A percentile compares a stretch with the other conserved stretches of the same genome.
Conservation (phyloP, 805 yeast genomes). For the Nakazawaea ishiwadae region DNA sequence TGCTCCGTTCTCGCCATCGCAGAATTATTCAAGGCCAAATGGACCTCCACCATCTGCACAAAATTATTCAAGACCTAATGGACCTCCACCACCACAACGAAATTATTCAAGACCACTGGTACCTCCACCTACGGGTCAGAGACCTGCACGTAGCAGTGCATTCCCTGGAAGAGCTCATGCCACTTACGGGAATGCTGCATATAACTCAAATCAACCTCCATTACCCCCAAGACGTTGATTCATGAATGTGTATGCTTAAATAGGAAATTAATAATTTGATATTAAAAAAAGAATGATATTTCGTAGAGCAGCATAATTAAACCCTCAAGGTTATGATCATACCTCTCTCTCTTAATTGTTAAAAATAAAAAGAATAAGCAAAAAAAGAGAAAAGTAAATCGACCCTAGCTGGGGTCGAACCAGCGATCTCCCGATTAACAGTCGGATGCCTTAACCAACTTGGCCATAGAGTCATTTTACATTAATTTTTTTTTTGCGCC, state of each 20-base stretch:
- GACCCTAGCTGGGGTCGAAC: slow-evolving; percentile 15
- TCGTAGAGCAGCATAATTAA: no score
- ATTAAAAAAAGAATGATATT: no score
- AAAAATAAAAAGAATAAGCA: no score
- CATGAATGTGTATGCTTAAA: no score
- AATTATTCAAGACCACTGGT: neutral
- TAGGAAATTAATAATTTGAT: no score
- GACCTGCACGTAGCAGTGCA: neutral
- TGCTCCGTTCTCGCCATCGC: no score
- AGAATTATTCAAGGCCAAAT: slow-evolving; percentile 1
- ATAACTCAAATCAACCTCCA: slow-evolving; percentile 9
- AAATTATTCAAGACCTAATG: neutral
- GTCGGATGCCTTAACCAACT: slow-evolving; percentile 16
- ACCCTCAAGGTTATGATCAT: no score
- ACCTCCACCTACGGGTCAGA: neutral
- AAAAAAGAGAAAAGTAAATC: slow-evolving; percentile 1
- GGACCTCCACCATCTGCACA: neutral
- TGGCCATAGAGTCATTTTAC: slow-evolving; percentile 13
- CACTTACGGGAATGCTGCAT: slow-evolving; percentile 12
- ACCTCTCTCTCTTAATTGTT: no score
- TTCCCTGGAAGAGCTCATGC: slow-evolving; percentile 13
- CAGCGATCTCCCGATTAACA: slow-evolving; percentile 16
- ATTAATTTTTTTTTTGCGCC: neutral
- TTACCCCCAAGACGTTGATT: slow-evolving; percentile 8
- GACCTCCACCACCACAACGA: neutral